Percentiles rank a stretch among this genome's conserved stretches.
These are phyloP conservation scores for Logfia minima DNA, from an alignment of 129 eudicot genomes.

Conservation along the genomic window DNA sequence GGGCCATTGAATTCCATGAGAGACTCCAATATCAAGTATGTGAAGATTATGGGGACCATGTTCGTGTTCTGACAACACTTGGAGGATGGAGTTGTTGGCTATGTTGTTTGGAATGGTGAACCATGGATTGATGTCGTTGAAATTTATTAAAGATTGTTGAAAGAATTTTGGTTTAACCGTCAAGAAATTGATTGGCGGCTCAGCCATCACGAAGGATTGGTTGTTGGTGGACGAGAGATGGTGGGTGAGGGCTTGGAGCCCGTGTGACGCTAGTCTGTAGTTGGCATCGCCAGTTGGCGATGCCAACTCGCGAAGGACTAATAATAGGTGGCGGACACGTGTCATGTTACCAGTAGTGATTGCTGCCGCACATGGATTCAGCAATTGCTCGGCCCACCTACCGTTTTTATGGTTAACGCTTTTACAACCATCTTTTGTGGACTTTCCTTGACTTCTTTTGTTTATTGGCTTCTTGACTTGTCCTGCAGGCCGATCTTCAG, in stretches of 20 bases:
- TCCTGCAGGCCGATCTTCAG: conserved; percentile 25
- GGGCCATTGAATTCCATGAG: conserved; percentile 86
- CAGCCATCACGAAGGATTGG: conserved; percentile 20
- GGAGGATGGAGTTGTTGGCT: conserved; percentile 78
- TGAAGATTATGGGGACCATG: conserved; percentile 41
- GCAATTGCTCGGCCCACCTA: conserved; percentile 92
- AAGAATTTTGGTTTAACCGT: conserved; percentile 59
- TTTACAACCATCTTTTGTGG: conserved; percentile 34
- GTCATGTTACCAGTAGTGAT: conserved; percentile 55
- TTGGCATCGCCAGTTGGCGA: conserved; percentile 80
- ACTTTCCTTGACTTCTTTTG: conserved; percentile 45
- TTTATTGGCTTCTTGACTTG: conserved; percentile 43
- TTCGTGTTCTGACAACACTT: conserved; percentile 48
- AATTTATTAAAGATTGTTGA: conserved; percentile 54
- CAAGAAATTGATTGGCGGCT: conserved; percentile 38
- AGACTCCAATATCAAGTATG: conserved; percentile 83
- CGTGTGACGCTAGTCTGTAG: conserved; percentile 66
- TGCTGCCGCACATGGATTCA: conserved; percentile 75
- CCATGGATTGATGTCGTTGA: conserved; percentile 81
- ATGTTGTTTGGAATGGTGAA: conserved; percentile 77
- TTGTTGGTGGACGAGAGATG: conserved; percentile 50
- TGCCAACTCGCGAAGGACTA: conserved; percentile 69
- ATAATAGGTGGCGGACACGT: conserved; percentile 68
- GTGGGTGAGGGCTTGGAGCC: conserved; percentile 63
- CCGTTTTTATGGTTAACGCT: conserved; percentile 50